Conservation (phyloP, 495 filamentous ascomycete species). For the Xylaria scruposa region DNA sequence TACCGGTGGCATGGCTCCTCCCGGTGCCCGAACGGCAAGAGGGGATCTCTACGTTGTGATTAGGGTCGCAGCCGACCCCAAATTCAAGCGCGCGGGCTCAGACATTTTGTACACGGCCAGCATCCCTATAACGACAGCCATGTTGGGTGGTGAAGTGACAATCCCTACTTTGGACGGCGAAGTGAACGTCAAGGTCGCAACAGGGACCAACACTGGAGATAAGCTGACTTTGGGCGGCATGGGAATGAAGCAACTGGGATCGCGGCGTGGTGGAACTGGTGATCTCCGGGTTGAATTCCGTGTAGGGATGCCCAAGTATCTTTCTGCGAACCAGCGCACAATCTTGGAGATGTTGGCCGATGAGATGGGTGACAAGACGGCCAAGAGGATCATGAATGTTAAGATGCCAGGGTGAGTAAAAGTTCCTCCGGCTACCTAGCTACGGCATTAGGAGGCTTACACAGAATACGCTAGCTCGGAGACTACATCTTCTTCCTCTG, state of each 20-base stretch:
- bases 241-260: conserved; percentile 85
- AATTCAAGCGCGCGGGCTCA: conserved; percentile 82
- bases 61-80: conserved; percentile 79
- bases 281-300: conserved; percentile 95
- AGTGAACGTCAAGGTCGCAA: conserved; percentile 84
- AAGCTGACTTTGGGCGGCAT: conserved; percentile 82
- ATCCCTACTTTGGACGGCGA: conserved; percentile 91
- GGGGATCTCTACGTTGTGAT: conserved; percentile 92
- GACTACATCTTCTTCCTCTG: conserved; percentile 9
- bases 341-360: conserved; percentile 95
- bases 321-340: conserved; percentile 85
- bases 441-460: background rate
- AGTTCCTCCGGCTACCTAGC: background rate
- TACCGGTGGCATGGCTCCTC: conserved; percentile 65
- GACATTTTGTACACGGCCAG: conserved; percentile 92
- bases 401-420: conserved; percentile 45
- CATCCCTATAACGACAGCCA: conserved; percentile 89
- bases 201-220: conserved; percentile 92
- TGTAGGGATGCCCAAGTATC: conserved; percentile 91
- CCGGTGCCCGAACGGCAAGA: conserved; percentile 63
- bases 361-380: conserved; percentile 88
- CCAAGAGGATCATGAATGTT: conserved; percentile 84
- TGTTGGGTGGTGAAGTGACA: conserved; percentile 86
- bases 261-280: conserved; percentile 63
- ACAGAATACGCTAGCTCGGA: conserved; percentile 11